phyloP scores from a whole-genome alignment of 1,284 basidiomycete genomes.

The Ganoderma sp. region DNA sequence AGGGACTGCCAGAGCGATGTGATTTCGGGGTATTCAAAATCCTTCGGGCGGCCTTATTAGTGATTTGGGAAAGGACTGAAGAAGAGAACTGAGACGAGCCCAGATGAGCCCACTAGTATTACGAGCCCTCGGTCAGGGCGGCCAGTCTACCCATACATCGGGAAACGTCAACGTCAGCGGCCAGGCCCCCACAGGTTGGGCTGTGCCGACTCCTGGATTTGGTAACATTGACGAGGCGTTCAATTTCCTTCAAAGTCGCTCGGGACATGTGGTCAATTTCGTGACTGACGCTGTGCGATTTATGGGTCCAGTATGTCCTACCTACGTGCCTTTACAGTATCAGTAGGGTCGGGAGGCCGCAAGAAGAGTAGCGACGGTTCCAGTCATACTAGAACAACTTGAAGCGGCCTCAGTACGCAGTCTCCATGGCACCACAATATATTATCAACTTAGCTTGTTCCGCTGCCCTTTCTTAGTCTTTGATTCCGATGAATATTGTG shows the following conservation, averaged over 20 bases:
- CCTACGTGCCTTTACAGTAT: no score
- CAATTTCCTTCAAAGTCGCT: neutral
- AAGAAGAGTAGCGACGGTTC: no score
- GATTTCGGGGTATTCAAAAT: neutral
- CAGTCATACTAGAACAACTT: no score
- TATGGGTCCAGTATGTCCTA: neutral
- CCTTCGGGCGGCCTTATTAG: neutral
- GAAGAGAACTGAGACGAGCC: neutral
- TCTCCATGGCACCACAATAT: neutral
- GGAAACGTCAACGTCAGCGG: neutral
- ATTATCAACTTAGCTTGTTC: neutral
- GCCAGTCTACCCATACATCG: neutral
- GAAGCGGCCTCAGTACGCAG: no score
- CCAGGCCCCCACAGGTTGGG: neutral
- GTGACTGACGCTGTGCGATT: neutral
- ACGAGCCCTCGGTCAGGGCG: slow-evolving; percentile 1
- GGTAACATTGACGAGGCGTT: neutral
- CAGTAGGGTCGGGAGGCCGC: no score
- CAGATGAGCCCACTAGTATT: neutral
- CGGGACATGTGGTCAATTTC: neutral
- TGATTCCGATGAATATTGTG: neutral
- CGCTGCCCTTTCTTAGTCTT: neutral
- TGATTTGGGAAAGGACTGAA: neutral
- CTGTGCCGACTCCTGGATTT: neutral
- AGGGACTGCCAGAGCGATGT: neutral